phyloP scores from a whole-genome alignment of 345 rosid species.

The Hibiscus tridactylites region DNA sequence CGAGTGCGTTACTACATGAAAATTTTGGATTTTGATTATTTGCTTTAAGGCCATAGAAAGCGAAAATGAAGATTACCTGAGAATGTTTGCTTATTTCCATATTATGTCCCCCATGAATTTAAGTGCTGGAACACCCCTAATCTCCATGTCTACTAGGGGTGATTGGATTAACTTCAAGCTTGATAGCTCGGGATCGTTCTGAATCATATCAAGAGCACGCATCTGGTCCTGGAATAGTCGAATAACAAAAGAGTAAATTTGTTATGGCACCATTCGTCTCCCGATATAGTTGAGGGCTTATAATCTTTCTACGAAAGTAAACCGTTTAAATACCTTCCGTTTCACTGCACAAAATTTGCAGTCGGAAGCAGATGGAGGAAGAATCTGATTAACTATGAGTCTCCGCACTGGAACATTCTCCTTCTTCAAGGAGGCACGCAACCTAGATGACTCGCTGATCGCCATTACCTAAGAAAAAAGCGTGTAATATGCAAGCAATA shows the following conservation, averaged over 20 bases:
- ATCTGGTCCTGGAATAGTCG: conserved; percentile 64
- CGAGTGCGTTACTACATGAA: no score
- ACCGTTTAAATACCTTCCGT: conserved; percentile 20
- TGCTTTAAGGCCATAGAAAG: no score
- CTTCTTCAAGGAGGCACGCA: conserved; percentile 69
- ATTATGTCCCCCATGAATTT: conserved; percentile 23
- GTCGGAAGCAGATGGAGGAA: conserved; percentile 76
- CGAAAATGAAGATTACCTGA: conserved; percentile 1
- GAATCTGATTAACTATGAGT: conserved; percentile 87
- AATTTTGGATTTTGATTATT: no score
- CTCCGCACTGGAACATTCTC: conserved; percentile 85
- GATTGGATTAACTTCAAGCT: conserved; percentile 62
- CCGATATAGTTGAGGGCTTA: not conserved
- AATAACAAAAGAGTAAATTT: not conserved
- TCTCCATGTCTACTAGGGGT: conserved; percentile 91
- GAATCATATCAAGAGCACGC: conserved; percentile 85
- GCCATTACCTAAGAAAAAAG: conserved; percentile 69
- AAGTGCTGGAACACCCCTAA: conserved; percentile 93
- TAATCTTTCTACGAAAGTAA: not conserved
- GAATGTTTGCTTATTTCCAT: conserved; percentile 53
- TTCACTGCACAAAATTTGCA: conserved; percentile 96
- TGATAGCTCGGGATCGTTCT: conserved; percentile 68
- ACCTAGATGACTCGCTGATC: conserved; percentile 81
- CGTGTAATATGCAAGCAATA: not conserved
- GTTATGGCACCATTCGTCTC: not conserved